Conservation (phyloP, 345 rosid genomes). For the Bretschneidera sinensis region DNA sequence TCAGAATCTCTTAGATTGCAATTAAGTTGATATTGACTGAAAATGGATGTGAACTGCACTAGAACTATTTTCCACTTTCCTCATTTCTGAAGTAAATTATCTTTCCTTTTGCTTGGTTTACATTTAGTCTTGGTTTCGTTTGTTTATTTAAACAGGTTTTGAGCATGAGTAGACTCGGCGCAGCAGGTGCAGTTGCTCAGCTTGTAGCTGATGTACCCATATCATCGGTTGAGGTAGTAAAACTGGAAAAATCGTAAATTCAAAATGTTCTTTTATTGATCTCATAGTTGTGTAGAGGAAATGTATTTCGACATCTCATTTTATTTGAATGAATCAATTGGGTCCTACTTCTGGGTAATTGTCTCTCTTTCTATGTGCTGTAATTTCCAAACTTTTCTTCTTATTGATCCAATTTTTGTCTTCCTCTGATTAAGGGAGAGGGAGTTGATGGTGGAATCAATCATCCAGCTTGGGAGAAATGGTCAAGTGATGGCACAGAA, state of each 20-base stretch:
- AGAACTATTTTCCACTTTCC: neutral
- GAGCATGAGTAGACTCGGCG: slow-evolving; percentile 74
- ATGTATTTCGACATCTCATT: neutral
- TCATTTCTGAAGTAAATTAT: neutral
- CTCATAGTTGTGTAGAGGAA: neutral
- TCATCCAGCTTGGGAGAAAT: slow-evolving; percentile 59
- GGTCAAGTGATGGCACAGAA: slow-evolving; percentile 71
- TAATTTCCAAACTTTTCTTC: neutral
- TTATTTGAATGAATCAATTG: neutral
- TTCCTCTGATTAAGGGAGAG: slow-evolving; percentile 37
- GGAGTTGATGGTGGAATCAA: slow-evolving; percentile 41
- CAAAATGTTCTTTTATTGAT: neutral
- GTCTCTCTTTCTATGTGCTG: slow-evolving; percentile 6
- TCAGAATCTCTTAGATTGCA: slow-evolving; percentile 16
- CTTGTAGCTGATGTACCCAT: slow-evolving; percentile 66
- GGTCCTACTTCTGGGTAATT: neutral
- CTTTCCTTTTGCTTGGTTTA: neutral
- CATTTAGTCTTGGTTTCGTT: slow-evolving; percentile 5
- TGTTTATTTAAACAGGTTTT: slow-evolving; percentile 37
- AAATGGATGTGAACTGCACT: slow-evolving; percentile 12
- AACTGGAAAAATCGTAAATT: neutral
- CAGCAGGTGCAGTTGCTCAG: slow-evolving; percentile 71
- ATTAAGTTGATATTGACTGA: slow-evolving; percentile 14
- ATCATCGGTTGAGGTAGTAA: slow-evolving; percentile 54
- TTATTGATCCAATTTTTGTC: neutral